A percentile compares a stretch with the other conserved stretches of the same genome.
Evolutionary conservation across 352 stramenopile genomes (phyloP).

Genomic region (Phytophthora pini): DNA sequence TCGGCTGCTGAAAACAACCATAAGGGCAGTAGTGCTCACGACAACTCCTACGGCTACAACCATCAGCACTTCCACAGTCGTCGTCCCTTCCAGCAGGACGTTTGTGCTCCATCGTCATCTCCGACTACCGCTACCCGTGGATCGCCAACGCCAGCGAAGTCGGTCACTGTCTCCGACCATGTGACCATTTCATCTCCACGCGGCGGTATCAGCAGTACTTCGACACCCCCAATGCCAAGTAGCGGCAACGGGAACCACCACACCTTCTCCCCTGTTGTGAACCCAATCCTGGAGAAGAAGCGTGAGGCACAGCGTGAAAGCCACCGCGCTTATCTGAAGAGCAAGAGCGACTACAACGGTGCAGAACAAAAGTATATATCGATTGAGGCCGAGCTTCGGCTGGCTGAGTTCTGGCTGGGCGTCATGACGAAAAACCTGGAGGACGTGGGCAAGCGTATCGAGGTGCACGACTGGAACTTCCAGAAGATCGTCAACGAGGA

Average conservation of each 20-base stretch:
- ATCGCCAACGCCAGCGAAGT: constrained; percentile 18
- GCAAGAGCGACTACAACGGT: constrained; percentile 59
- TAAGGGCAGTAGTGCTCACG: not conserved
- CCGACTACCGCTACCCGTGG: constrained; percentile 11
- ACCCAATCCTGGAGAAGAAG: constrained; percentile 48
- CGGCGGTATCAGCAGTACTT: constrained; percentile 10
- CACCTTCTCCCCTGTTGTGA: constrained; percentile 24
- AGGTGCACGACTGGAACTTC: constrained; percentile 83
- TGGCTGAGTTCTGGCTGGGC: constrained; percentile 76
- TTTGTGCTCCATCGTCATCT: constrained; percentile 16
- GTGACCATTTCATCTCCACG: constrained; percentile 25
- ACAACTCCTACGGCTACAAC: constrained; percentile 15
- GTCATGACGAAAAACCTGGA: constrained; percentile 68
- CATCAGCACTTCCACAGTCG: constrained; percentile 17
- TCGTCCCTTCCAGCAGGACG: constrained; percentile 17
- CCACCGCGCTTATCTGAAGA: constrained; percentile 60
- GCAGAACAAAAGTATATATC: constrained; percentile 64
- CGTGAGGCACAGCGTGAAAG: constrained; percentile 50
- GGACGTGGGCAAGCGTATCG: constrained; percentile 78
- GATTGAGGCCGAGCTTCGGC: constrained; percentile 56
- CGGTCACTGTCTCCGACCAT: constrained; percentile 15
- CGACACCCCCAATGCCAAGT: constrained; percentile 10
- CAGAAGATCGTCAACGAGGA: constrained; percentile 57
- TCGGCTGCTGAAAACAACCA: constrained; percentile 9
- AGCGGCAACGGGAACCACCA: constrained; percentile 14